Evolutionary conservation across 495 filamentous ascomycete genomes (phyloP), one percentile per base, ranked within the genome.

Genomic region (Annulohypoxylon maeteangense): DNA sequence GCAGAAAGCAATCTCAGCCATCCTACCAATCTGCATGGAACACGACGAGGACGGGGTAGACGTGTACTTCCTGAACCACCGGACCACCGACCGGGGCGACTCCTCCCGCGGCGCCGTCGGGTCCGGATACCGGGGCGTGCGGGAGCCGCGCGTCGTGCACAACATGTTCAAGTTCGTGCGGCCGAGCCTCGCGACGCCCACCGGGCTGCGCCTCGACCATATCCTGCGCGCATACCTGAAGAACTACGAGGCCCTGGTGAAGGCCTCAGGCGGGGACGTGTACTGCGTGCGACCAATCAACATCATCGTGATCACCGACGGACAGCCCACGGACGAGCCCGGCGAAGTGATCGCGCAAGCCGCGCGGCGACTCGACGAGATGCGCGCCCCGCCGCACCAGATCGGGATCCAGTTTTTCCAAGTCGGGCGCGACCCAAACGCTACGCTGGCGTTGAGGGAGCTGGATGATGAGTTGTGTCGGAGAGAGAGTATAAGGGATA

Each of bases 401-500:
- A 83, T 98, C 11, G 95, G 96, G 11, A 90, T 99, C 62, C 95
- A 99, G 80, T 98, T 99, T 81, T 95, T 99, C 81, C 95, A 99
- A 82, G 91, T 98, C 59, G 95, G 95, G 51, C 84, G 88, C 31
- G 93, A 97, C 73, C 69, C 78, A 4, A 80, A 71, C 0, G 95
- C 94, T 0, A 81, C 81, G 34, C 75, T 82, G 77, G 89, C 90
- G 68, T 80, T 97, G 62, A 78, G 87, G 80, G 87, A 90, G 47
- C 81, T 99, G 42, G 95, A 99, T 76, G 92, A 98, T 80, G 87
- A 86, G 16, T 79, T 98, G 31, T 85, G 80, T 7, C 83, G 83
- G 59, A 74, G 79, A 27, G 82, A 84, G 16, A 82, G 84, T 6
- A 72, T 94, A 18, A 81, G 95, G 31, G 95, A 99, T 82, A 98